phyloP scores from a whole-genome alignment of 352 stramenopile genomes.

The Pythium plurisporium region DNA sequence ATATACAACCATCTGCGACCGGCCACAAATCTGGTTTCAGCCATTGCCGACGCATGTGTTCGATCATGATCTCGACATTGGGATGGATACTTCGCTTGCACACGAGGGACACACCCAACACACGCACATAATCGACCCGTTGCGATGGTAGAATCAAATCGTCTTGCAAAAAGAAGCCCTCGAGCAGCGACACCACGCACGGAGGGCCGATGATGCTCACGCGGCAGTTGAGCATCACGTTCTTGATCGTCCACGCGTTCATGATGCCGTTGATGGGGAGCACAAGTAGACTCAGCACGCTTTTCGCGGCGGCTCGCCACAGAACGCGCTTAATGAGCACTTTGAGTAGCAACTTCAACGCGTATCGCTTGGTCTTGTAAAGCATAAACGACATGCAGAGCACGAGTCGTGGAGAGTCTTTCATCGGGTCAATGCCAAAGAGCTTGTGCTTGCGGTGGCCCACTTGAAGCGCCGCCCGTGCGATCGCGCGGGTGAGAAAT shows the following conservation, averaged over 20 bases:
- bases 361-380: slow-evolving; percentile 53
- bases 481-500: slow-evolving; percentile 43
- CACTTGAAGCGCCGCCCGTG: slow-evolving; percentile 41
- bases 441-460: slow-evolving; percentile 36
- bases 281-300: slow-evolving; percentile 34
- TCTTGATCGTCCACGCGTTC: slow-evolving; percentile 41
- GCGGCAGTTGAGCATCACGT: slow-evolving; percentile 43
- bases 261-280: slow-evolving; percentile 43
- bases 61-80: slow-evolving; percentile 54
- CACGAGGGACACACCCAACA: slow-evolving; percentile 38
- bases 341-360: slow-evolving; percentile 53
- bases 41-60: slow-evolving; percentile 39
- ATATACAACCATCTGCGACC: slow-evolving; percentile 27
- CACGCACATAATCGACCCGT: slow-evolving; percentile 47
- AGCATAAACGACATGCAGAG: slow-evolving; percentile 34
- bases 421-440: slow-evolving; percentile 54
- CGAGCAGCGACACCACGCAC: slow-evolving; percentile 30
- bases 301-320: slow-evolving; percentile 41
- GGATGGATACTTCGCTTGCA: slow-evolving; percentile 45
- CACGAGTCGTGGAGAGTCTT: slow-evolving; percentile 34
- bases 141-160: slow-evolving; percentile 27
- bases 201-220: slow-evolving; percentile 46
- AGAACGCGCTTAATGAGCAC: slow-evolving; percentile 50
- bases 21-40: slow-evolving; percentile 33
- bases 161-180: slow-evolving; percentile 28